phyloP scores from a whole-genome alignment of 257 asterid genomes.

The Mentha longifolia region DNA sequence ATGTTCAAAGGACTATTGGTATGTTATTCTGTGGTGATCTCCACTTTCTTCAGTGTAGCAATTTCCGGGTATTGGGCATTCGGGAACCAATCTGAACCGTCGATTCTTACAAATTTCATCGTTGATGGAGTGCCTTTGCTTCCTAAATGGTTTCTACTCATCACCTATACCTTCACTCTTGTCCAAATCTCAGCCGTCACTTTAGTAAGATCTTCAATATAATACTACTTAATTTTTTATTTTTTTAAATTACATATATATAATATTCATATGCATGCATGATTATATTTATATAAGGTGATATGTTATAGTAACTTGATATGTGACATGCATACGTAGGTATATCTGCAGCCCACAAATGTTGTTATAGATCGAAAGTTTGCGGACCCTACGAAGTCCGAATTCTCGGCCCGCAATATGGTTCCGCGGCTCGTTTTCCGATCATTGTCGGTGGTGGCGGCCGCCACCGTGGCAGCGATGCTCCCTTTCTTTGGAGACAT shows the following conservation, averaged over 20 bases:
- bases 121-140: conserved; percentile 47
- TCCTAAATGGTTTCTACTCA: conserved; percentile 62
- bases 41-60: conserved; percentile 67
- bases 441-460: conserved; percentile 50
- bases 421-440: conserved; percentile 56
- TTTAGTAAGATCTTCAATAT: conserved; percentile 40
- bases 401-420: conserved; percentile 48
- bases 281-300: too few relatives aligned
- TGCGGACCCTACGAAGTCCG: conserved; percentile 53
- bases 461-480: conserved; percentile 73
- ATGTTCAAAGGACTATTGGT: conserved; percentile 73
- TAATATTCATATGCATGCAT: background rate
- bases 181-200: conserved; percentile 55
- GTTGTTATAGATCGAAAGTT: conserved; percentile 56
- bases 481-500: conserved; percentile 80
- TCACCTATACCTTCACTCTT: conserved; percentile 55
- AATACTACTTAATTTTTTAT: background rate
- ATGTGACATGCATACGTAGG: conserved; percentile 34
- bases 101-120: conserved; percentile 64
- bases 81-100: conserved; percentile 57
- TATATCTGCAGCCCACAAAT: conserved; percentile 69
- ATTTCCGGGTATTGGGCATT: conserved; percentile 87
- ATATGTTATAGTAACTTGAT: too few relatives aligned
- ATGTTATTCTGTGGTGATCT: conserved; percentile 59
- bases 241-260: too few relatives aligned